These are phyloP conservation scores for Carex sylvatica DNA, from an alignment of 202 grass and related monocot genomes.

Conservation along the genomic window DNA sequence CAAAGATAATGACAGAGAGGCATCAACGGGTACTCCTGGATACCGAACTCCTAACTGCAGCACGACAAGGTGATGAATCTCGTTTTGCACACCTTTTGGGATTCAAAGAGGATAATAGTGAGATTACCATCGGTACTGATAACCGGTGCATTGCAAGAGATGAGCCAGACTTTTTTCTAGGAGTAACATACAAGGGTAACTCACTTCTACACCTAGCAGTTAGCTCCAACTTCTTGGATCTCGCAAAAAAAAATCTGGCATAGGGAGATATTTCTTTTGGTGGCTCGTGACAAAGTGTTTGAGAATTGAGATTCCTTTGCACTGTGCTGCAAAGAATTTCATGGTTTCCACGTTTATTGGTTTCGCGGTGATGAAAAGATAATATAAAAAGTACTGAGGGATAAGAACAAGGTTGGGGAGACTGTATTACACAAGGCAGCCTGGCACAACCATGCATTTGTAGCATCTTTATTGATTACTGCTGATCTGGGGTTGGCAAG, in stretches of 20 bases:
- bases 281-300: background rate
- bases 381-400: background rate
- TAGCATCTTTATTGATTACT: background rate
- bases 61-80: background rate
- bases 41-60: background rate
- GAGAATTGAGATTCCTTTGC: constrained; percentile 14
- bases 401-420: constrained; percentile 24
- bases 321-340: background rate
- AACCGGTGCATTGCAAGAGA: no score
- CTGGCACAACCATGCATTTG: background rate
- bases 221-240: no score
- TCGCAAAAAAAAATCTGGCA: background rate
- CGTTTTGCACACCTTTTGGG: background rate
- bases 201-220: no score
- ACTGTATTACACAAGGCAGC: constrained; percentile 8
- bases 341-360: background rate
- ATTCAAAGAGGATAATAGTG: background rate
- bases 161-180: no score
- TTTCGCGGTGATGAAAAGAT: background rate
- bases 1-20: no score
- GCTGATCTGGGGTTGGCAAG: background rate
- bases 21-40: no score
- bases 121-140: background rate
- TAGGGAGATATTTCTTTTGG: background rate
- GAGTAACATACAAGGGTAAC: no score